Evolutionary conservation across 1,284 basidiomycete genomes (phyloP).

Genomic region (Boletellus sp.): DNA sequence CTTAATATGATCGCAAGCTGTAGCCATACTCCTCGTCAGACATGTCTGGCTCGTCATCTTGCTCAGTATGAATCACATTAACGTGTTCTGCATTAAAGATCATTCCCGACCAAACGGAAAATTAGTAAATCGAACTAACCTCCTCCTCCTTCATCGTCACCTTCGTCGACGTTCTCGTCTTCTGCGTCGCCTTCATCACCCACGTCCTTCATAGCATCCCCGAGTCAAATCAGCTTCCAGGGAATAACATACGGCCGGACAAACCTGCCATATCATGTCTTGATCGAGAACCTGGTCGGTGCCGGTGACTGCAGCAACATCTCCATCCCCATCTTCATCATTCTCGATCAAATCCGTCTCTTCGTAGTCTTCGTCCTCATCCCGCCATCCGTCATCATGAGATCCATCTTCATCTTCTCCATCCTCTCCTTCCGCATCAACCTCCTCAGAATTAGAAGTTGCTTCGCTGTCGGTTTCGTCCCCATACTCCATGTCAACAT

Average conservation of each 20-base stretch:
- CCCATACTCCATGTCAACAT: conserved; percentile 84
- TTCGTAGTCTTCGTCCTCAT: conserved; percentile 62
- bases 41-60: conserved; percentile 60
- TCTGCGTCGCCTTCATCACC: conserved; percentile 56
- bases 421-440: conserved; percentile 56
- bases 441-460: conserved; percentile 68
- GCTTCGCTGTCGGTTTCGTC: conserved; percentile 79
- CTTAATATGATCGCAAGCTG: background rate
- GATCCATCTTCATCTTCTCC: conserved; percentile 57
- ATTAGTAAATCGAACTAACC: conserved; percentile 27
- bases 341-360: conserved; percentile 55
- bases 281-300: conserved; percentile 43
- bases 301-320: conserved; percentile 37
- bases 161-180: conserved; percentile 40
- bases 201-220: conserved; percentile 47
- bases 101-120: conserved; percentile 4
- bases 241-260: conserved; percentile 19
- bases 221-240: conserved; percentile 2
- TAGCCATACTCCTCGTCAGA: conserved; percentile 65
- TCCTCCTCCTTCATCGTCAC: conserved; percentile 43
- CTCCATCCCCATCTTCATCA: conserved; percentile 51
- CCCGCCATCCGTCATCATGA: conserved; percentile 64
- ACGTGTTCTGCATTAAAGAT: conserved; percentile 26
- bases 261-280: conserved; percentile 74
- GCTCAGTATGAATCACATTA: conserved; percentile 49